Base-by-base conservation (phyloP, 106 monocot genomes). In the Dendrobium chrysotoxum region DNA sequence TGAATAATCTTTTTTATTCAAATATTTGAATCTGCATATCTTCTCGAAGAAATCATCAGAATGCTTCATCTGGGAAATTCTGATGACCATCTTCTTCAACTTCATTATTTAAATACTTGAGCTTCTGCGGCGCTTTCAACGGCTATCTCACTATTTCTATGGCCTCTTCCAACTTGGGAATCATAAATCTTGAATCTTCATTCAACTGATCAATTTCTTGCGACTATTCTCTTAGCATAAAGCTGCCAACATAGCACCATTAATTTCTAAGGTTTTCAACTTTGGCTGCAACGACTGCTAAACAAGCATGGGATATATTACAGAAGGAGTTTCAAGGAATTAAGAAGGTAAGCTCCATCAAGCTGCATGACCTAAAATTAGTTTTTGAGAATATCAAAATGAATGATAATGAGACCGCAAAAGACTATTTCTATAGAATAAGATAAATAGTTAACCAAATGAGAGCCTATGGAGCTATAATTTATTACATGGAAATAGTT, bases 231-330 rank as follows among this genome's bases (percentile, higher is more conserved):
- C 93, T 71, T 90, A 92, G 80, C 89, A 92, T 44, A 97, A 76
- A 25, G 97, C 88, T 45, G 94, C 94, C 55, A 97, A 97, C 94
- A 97, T 86, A 40, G 97, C 94, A 1, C 97, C 97, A 58, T 97
- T 92, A 64, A 97, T 97, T 53, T 97, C 97, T 75, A 97, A 92
- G 26, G 78, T 84, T 8, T 72, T 76, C 6, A 97, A 86, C 80
- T 90, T 92, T 4, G 77, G 90, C n/a, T n/a, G n/a, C n/a, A n/a
- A 80, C 94, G 97, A 41, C 71, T 85, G 47, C 91, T 91, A 79
- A 96, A 96, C 81, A 93, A 96, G n/a, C n/a, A n/a, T n/a, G n/a
- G n/a, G n/a, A n/a, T n/a, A n/a, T n/a, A n/a, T n/a, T n/a, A n/a
- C n/a, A n/a, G n/a, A n/a, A n/a, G n/a, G n/a, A n/a, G n/a, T n/a